Evolutionary conservation across 179 eudicot species (phyloP).

Genomic region (Patellifolia procumbens): DNA sequence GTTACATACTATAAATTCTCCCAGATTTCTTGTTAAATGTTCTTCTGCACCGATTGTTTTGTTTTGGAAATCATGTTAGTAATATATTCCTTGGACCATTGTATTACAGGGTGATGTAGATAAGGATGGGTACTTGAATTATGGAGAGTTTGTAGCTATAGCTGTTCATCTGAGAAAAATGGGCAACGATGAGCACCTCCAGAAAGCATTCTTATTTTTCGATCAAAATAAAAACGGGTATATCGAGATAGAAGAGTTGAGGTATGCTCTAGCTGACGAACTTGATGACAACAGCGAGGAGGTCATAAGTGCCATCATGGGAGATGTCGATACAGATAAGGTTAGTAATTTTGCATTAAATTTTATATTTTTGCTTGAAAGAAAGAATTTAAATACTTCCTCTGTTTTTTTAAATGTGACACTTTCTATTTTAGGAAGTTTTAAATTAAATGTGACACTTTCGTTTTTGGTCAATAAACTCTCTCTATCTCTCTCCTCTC

Average conservation of each 20-base stretch:
- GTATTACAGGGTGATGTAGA: conserved; percentile 73
- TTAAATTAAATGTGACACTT: too few species aligned
- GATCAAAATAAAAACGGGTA: conserved; percentile 63
- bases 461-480: too few species aligned
- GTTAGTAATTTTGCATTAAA: conserved; percentile 25
- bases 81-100: not conserved
- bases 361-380: conserved; percentile 1
- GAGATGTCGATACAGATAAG: conserved; percentile 93
- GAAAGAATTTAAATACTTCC: too few species aligned
- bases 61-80: not conserved
- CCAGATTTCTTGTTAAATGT: not conserved
- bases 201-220: conserved; percentile 68
- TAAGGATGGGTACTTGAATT: conserved; percentile 71
- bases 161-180: conserved; percentile 70
- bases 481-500: too few species aligned
- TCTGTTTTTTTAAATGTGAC: too few species aligned
- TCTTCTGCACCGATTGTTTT: not conserved
- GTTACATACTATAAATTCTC: not conserved
- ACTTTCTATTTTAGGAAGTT: too few species aligned
- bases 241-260: conserved; percentile 77
- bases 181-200: conserved; percentile 75
- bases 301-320: conserved; percentile 73
- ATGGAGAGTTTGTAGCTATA: conserved; percentile 73
- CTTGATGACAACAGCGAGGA: conserved; percentile 63
- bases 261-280: conserved; percentile 67